Evolutionary conservation across 2,329 filamentous ascomycete species (phyloP), one percentile per base, ranked within the genome.

Genomic region (Basipetospora chlamydospora): DNA sequence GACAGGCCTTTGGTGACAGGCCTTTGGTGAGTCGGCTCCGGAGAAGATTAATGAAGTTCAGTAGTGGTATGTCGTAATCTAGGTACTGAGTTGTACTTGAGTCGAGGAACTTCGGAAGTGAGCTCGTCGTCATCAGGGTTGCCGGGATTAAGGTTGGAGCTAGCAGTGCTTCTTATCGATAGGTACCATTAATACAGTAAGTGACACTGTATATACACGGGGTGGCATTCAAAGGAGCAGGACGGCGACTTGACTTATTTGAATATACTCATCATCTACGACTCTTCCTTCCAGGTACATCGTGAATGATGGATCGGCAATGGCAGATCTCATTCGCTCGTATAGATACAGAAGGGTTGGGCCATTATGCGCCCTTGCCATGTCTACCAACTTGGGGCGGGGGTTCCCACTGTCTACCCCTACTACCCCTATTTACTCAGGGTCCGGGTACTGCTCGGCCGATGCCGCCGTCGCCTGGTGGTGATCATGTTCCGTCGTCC

Each of bases 351-450:
- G n/a, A n/a, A n/a, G n/a, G n/a, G n/a, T n/a, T n/a, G n/a, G n/a
- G n/a, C n/a, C n/a, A n/a, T n/a, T n/a, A n/a, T n/a, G n/a, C n/a
- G n/a, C n/a, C n/a, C n/a, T n/a, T n/a, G n/a, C n/a, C n/a, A n/a
- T n/a, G n/a, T n/a, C n/a, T 22, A 33, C 17, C 18, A 12, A 9
- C 31, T 8, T 31, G 7, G 28, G 12, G 7, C 13, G 8, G 12
- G 12, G 18, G 11, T n/a, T 29, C 11, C 26, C 25, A 23, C n/a
- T 15, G 6, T 10, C 6, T 23, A 6, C 11, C 11, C 22, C 22
- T 23, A 11, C 6, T 23, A 32, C 13, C 22, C 22, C 22, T 11
- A 23, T 23, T 40, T 39, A 43, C 28, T 44, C 43, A 18, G 39
- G 43, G 33, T 44, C 43, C 6, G 33, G 33, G 15, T 36, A 34